Conservation (phyloP, 129 eudicot species). For the Smallanthus sonchifolius region DNA sequence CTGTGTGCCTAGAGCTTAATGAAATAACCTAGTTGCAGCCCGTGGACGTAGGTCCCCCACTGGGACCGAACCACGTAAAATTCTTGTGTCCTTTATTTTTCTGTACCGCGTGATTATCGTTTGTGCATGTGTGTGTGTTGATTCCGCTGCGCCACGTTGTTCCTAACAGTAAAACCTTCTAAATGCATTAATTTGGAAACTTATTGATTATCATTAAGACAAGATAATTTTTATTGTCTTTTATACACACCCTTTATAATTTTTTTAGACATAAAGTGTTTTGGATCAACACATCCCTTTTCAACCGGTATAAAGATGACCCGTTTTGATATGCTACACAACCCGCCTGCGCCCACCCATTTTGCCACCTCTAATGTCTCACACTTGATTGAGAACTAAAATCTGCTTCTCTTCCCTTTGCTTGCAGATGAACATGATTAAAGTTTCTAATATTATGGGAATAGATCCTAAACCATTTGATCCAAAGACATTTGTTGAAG, state of each 20-base stretch:
- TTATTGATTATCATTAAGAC: neutral
- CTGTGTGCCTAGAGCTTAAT: no score
- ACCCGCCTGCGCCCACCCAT: neutral
- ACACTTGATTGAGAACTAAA: slow-evolving; percentile 20
- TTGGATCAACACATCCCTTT: neutral
- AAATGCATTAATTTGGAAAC: neutral
- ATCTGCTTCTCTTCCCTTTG: neutral
- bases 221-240: neutral
- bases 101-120: no score
- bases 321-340: neutral
- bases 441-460: slow-evolving; percentile 98
- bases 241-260: neutral
- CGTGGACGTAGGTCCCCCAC: no score
- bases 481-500: slow-evolving; percentile 89
- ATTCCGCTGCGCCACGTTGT: no score
- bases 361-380: slow-evolving; percentile 1
- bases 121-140: no score
- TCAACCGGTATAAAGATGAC: neutral
- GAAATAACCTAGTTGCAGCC: no score
- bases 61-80: no score
- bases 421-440: slow-evolving; percentile 94
- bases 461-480: slow-evolving; percentile 96
- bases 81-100: no score
- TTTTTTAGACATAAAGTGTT: neutral
- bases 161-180: neutral